phyloP scores from a whole-genome alignment of 148 eudicot genomes.

The Nyssa sinensis region DNA sequence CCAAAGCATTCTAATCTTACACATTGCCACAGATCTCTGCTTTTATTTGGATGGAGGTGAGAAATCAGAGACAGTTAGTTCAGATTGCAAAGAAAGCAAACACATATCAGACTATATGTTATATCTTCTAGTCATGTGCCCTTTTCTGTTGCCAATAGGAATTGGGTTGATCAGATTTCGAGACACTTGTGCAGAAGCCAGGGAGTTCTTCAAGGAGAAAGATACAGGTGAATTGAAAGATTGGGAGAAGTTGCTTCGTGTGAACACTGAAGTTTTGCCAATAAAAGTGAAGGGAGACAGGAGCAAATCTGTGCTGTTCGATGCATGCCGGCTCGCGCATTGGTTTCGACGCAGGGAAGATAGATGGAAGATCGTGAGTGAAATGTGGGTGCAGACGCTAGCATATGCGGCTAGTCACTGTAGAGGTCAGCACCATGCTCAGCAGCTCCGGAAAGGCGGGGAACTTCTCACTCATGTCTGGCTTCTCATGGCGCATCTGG shows the following conservation, averaged over 20 bases:
- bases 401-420: slow-evolving; percentile 21
- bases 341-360: not conserved
- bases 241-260: slow-evolving; percentile 34
- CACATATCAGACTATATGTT: slow-evolving; percentile 54
- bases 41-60: slow-evolving; percentile 17
- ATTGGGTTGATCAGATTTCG: slow-evolving; percentile 48
- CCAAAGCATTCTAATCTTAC: slow-evolving; percentile 51
- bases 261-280: slow-evolving; percentile 43
- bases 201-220: slow-evolving; percentile 36
- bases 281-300: slow-evolving; percentile 51
- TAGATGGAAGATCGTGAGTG: slow-evolving; percentile 11
- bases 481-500: slow-evolving; percentile 30
- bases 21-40: slow-evolving; percentile 60
- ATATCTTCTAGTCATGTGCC: slow-evolving; percentile 45
- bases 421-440: slow-evolving; percentile 19
- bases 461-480: slow-evolving; percentile 31
- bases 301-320: slow-evolving; percentile 56
- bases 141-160: slow-evolving; percentile 52
- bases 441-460: slow-evolving; percentile 25
- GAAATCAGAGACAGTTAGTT: not conserved
- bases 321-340: slow-evolving; percentile 37
- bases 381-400: slow-evolving; percentile 22
- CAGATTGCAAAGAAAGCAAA: slow-evolving; percentile 20
- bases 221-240: slow-evolving; percentile 9
- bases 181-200: slow-evolving; percentile 52